Conservation (phyloP, 441 rosid genomes). For the Adansonia rubrostipa region DNA sequence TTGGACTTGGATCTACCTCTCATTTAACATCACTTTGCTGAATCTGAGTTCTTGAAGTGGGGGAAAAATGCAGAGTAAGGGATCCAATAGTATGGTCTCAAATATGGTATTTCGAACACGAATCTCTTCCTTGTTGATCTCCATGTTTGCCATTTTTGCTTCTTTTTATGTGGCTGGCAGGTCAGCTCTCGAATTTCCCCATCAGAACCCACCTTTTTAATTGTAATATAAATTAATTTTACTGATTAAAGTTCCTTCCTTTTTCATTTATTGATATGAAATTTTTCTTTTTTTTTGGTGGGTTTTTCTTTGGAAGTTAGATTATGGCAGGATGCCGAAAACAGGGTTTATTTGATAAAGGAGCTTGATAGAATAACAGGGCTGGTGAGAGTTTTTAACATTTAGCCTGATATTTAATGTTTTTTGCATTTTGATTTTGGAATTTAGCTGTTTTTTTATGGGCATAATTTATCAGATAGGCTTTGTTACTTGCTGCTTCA, state of each 20-base stretch:
- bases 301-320: constrained; percentile 37
- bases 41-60: constrained; percentile 5
- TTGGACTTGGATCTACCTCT: constrained; percentile 9
- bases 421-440: constrained; percentile 9
- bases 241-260: constrained; percentile 5
- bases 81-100: constrained; percentile 51
- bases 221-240: not conserved
- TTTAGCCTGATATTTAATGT: not conserved
- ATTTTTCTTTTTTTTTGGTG: constrained; percentile 13
- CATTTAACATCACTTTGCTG: not conserved
- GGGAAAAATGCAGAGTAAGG: constrained; percentile 55
- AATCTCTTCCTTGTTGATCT: constrained; percentile 57
- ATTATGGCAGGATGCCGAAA: constrained; percentile 86
- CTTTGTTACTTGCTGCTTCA: not conserved
- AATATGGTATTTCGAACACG: constrained; percentile 48
- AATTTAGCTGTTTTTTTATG: not conserved
- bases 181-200: constrained; percentile 41
- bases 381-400: constrained; percentile 50
- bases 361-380: constrained; percentile 69
- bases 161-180: constrained; percentile 86
- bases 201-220: not conserved
- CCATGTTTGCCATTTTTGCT: constrained; percentile 80
- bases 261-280: not conserved
- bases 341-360: constrained; percentile 63
- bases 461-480: not conserved